Percentiles rank a stretch among this genome's conserved stretches.
Conservation (phyloP, 306 rosid species). For the Glycine latifolia region DNA sequence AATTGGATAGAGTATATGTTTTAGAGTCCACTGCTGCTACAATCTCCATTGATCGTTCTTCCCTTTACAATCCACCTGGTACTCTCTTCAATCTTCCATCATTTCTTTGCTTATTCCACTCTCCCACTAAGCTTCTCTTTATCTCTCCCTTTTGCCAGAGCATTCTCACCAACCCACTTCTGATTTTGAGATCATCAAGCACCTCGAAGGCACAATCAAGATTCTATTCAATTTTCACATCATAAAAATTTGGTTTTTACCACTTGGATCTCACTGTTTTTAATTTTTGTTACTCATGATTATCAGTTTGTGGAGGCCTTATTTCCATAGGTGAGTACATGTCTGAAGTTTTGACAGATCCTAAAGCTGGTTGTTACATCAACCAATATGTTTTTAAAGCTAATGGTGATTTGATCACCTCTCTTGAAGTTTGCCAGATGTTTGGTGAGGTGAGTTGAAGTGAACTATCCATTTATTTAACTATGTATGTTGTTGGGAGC, state of each 20-base stretch:
- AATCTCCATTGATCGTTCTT: conserved; percentile 59
- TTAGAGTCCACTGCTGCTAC: not conserved
- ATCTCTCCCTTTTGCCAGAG: conserved; percentile 34
- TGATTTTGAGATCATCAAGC: conserved; percentile 61
- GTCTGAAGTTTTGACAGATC: conserved; percentile 96
- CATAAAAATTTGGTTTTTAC: conserved; percentile 19
- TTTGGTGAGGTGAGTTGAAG: conserved; percentile 93
- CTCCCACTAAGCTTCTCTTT: not conserved
- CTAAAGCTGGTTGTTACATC: conserved; percentile 90
- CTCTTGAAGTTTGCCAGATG: conserved; percentile 99
- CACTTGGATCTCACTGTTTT: not conserved
- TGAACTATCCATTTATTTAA: conserved; percentile 39
- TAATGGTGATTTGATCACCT: conserved; percentile 90
- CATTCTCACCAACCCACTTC: conserved; percentile 56
- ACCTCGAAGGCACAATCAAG: conserved; percentile 64
- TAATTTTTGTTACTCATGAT: no score
- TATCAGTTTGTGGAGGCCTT: conserved; percentile 97
- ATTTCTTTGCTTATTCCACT: not conserved
- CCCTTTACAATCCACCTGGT: conserved; percentile 59
- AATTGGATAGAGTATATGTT: not conserved
- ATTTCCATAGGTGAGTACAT: conserved; percentile 93
- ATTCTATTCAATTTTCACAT: conserved; percentile 14
- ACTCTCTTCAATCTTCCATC: conserved; percentile 3
- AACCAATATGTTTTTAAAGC: conserved; percentile 93
- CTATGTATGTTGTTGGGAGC: not conserved